Percentiles rank a stretch among this genome's conserved stretches.
Evolutionary conservation across 2,329 filamentous ascomycete genomes (phyloP).

Genomic region (Paraphaeosphaeria minitans): DNA sequence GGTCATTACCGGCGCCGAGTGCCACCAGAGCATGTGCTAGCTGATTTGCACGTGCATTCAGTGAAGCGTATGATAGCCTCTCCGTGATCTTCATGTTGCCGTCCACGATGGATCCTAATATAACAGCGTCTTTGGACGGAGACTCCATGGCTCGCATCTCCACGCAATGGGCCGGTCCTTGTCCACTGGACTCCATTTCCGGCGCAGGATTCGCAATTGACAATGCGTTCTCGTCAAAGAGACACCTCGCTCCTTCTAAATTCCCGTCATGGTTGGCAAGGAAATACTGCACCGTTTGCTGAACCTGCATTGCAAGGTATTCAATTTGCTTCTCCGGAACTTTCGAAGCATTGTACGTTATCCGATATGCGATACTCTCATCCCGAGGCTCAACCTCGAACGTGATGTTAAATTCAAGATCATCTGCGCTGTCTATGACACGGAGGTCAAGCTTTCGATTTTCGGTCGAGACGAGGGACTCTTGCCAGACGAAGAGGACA

Average conservation of each 20-base stretch:
- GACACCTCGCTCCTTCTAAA: constrained; percentile 33
- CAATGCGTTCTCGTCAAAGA: constrained; percentile 32
- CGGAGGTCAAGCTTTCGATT: constrained; percentile 49
- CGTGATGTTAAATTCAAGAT: constrained; percentile 75
- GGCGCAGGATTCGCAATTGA: constrained; percentile 52
- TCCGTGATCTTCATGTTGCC: constrained; percentile 41
- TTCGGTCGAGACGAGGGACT: constrained; percentile 60
- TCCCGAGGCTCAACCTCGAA: constrained; percentile 73
- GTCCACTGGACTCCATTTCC: constrained; percentile 18
- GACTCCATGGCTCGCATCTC: constrained; percentile 56
- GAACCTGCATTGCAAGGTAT: constrained; percentile 66
- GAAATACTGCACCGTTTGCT: constrained; percentile 56
- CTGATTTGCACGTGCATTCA: constrained; percentile 69
- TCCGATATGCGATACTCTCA: constrained; percentile 55
- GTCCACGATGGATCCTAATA: constrained; percentile 61
- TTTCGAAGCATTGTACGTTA: constrained; percentile 59
- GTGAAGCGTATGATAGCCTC: constrained; percentile 64
- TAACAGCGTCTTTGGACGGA: constrained; percentile 65
- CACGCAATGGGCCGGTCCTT: constrained; percentile 53
- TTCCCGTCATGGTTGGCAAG: constrained; percentile 43
- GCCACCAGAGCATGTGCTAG: constrained; percentile 63
- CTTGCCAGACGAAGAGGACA: constrained; percentile 82
- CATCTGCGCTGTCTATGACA: constrained; percentile 68
- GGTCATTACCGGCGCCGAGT: constrained; percentile 55
- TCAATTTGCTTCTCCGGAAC: constrained; percentile 63